phyloP scores from a whole-genome alignment of 1,284 basidiomycete species.

The Ustilago esculenta region DNA sequence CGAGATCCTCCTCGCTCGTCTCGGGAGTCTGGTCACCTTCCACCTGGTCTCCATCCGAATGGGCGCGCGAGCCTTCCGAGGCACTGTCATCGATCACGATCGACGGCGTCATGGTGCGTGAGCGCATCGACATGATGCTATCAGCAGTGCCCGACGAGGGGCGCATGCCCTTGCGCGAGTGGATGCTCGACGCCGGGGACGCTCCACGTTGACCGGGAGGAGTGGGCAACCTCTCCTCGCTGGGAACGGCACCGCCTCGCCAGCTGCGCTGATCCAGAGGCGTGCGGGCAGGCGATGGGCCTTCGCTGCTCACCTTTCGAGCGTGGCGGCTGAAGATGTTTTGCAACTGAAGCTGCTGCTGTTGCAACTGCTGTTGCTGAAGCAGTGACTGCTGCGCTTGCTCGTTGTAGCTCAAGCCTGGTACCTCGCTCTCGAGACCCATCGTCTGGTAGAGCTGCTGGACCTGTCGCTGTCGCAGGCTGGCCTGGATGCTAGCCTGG shows the following conservation, averaged over 20 bases:
- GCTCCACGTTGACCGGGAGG: constrained; percentile 29
- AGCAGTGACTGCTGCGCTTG: constrained; percentile 29
- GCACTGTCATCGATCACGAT: constrained; percentile 60
- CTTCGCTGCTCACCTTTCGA: constrained; percentile 38
- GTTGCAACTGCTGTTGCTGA: constrained; percentile 29
- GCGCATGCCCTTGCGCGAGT: constrained; percentile 29
- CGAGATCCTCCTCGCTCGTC: constrained; percentile 59
- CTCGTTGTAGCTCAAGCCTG: constrained; percentile 8
- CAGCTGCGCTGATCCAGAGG: constrained; percentile 45
- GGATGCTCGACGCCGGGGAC: constrained; percentile 33
- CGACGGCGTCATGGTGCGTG: constrained; percentile 50
- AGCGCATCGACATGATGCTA: constrained; percentile 46
- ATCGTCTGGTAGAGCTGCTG: constrained; percentile 53
- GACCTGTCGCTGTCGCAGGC: constrained; percentile 53
- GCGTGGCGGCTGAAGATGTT: constrained; percentile 39
- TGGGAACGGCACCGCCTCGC: constrained; percentile 21
- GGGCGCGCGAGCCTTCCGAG: constrained; percentile 45
- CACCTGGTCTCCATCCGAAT: constrained; percentile 37
- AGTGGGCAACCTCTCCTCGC: constrained; percentile 23
- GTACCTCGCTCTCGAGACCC: constrained; percentile 28
- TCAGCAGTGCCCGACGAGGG: constrained; percentile 42
- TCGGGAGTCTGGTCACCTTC: constrained; percentile 57
- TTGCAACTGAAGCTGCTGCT: constrained; percentile 44
- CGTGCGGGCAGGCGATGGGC: constrained; percentile 14
- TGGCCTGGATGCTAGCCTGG: constrained; percentile 59